These are phyloP conservation scores for Moesziomyces antarcticus DNA, from an alignment of 1,284 basidiomycete genomes.

Conservation along the genomic window DNA sequence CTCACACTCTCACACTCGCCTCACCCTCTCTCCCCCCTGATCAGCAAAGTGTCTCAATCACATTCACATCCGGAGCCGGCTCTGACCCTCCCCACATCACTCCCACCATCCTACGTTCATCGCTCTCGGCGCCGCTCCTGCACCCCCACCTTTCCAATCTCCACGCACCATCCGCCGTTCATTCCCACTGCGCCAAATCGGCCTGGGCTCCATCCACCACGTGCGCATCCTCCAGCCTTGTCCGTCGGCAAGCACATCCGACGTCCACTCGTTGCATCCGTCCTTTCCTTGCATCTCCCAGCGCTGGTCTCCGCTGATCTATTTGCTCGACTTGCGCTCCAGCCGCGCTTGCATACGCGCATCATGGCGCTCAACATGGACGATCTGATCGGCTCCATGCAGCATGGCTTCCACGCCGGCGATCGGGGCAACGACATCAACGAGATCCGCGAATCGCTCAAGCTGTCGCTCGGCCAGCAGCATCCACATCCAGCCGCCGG, in stretches of 20 bases:
- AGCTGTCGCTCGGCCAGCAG: constrained; percentile 38
- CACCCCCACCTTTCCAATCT: background rate
- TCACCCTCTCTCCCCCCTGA: background rate
- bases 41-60: background rate
- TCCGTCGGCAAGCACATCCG: background rate
- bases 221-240: background rate
- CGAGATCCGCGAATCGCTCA: constrained; percentile 54
- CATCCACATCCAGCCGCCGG: constrained; percentile 11
- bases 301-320: background rate
- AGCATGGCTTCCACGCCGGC: constrained; percentile 54
- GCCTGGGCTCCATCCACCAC: background rate
- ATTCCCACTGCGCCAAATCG: background rate
- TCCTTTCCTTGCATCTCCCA: background rate
- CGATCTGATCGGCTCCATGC: constrained; percentile 62
- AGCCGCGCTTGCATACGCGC: background rate
- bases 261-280: background rate
- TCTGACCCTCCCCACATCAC: too few relatives aligned
- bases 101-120: background rate
- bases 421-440: constrained; percentile 56
- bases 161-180: background rate
- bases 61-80: too few relatives aligned
- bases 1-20: background rate
- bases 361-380: constrained; percentile 60
- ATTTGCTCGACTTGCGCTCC: background rate
- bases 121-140: background rate